Evolutionary conservation across 192 early-diverging fungal species (phyloP).

Genomic region (Gamsiella multidivaricata): DNA sequence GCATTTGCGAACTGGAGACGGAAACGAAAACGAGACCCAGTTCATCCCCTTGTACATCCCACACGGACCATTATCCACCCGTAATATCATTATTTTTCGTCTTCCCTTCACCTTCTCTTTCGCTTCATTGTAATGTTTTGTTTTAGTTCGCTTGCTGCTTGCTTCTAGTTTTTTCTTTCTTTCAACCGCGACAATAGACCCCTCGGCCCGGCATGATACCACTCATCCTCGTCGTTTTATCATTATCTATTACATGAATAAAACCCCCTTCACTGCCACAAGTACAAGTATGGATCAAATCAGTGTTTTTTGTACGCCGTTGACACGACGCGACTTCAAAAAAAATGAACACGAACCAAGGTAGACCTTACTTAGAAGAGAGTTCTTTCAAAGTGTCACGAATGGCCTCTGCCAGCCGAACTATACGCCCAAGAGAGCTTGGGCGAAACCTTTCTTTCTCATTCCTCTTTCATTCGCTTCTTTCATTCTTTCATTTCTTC

Average conservation of each 20-base stretch:
- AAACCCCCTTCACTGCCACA: background rate
- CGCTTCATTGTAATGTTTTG: slow-evolving; percentile 1
- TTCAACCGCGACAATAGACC: slow-evolving; percentile 5
- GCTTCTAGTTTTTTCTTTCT: slow-evolving; percentile 5
- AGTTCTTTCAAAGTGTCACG: background rate
- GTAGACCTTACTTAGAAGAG: no score
- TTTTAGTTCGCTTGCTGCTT: background rate
- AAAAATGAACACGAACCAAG: no score
- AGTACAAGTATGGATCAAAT: background rate
- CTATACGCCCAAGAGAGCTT: background rate
- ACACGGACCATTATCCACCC: slow-evolving; percentile 26
- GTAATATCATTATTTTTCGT: slow-evolving; percentile 11
- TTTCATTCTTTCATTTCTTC: background rate
- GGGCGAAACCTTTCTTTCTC: slow-evolving; percentile 3
- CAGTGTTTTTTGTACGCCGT: no score
- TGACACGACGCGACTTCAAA: no score
- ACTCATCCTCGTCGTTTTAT: background rate
- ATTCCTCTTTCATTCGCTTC: background rate
- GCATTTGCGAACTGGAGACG: no score
- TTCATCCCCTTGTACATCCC: background rate
- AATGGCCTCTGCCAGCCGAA: background rate
- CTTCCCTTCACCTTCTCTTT: background rate
- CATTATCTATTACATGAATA: slow-evolving; percentile 3
- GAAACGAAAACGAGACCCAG: background rate
- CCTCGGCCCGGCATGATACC: background rate